phyloP scores from a whole-genome alignment of 176 grass and related monocot genomes.

The Carex cristatella region DNA sequence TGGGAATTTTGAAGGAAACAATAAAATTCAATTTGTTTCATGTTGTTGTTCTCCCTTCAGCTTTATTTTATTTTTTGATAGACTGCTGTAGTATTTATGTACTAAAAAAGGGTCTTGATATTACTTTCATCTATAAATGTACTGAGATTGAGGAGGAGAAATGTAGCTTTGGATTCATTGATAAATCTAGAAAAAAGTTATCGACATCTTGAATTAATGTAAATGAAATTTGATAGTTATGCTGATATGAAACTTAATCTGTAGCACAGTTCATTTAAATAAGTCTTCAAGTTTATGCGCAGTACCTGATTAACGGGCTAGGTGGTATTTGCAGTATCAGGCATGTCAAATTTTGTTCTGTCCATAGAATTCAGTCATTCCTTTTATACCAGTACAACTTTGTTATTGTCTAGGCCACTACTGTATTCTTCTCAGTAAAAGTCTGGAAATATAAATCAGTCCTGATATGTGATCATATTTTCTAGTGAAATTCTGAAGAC shows the following conservation, averaged over 20 bases:
- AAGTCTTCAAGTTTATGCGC: too few species aligned
- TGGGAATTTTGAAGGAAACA: not conserved
- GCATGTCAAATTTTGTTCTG: not conserved
- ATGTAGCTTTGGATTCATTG: not conserved
- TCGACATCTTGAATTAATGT: not conserved
- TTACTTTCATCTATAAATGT: not conserved
- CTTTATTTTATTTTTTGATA: not conserved
- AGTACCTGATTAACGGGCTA: not conserved
- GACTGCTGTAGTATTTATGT: not conserved
- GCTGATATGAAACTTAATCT: not conserved
- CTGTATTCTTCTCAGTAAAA: not conserved
- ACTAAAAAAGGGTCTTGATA: not conserved
- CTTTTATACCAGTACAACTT: not conserved
- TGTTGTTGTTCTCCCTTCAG: not conserved
- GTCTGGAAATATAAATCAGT: not conserved
- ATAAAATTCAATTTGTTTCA: slow-evolving; percentile 13
- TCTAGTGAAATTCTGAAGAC: not conserved
- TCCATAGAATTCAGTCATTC: not conserved
- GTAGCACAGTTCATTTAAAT: not conserved
- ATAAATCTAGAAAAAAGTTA: not conserved
- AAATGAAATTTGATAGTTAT: not conserved
- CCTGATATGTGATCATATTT: not conserved
- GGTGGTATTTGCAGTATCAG: not conserved
- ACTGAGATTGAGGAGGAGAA: not conserved
- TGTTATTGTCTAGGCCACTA: not conserved